Base-by-base conservation (phyloP, 768 basidiomycete genomes). In the Boletus rubescentipes region DNA sequence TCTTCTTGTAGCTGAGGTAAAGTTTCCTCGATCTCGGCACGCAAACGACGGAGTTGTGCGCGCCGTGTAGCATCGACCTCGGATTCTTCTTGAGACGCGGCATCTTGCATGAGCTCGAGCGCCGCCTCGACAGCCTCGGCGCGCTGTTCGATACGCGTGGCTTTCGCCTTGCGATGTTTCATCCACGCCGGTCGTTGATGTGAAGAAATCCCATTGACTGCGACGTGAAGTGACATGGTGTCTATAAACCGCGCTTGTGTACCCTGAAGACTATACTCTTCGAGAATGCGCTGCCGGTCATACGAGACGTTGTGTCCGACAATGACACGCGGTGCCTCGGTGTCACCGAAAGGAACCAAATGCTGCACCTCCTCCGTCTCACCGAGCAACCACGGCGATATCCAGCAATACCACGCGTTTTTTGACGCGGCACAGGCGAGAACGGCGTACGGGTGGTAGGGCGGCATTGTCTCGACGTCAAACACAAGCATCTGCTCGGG, bases 231-330 rank as follows among this genome's bases (percentile, higher is more conserved):
- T 1, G 93, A 84, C 84, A 99, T 92, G 0, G 96, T 99, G 68
- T 98, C 96, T 45, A 98, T 70, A 67, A 90, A 99, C 7, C 95
- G 84, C 32, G 81, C 93, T 46, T 79, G 72, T 0, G 88, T 89
- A 1, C 80, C 78, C 2, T 73, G 61, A 7, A 96, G 66, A 58
- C 73, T 73, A 67, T 98, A 98, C 69, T 99, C 97, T 57, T 96
- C 90, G 30, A 70, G 67, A 32, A 96, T 75, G 11, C 95, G 81
- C 15, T 83, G 86, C 16, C 95, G 83, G 69, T 99, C 97, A 69
- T 93, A 98, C 1, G 93, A 90, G 39, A 98, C 87, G 64, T 97
- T 97, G 71, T 99, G 97, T 3, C 97, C 96, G 30, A 98, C 85
- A 23, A 98, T 75, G 30, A 98, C 67, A 14, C 85, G 80, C 1